Evolutionary conservation across 345 rosid genomes (phyloP), one percentile per base, ranked within the genome.

Genomic region (Boechera retrofracta): DNA sequence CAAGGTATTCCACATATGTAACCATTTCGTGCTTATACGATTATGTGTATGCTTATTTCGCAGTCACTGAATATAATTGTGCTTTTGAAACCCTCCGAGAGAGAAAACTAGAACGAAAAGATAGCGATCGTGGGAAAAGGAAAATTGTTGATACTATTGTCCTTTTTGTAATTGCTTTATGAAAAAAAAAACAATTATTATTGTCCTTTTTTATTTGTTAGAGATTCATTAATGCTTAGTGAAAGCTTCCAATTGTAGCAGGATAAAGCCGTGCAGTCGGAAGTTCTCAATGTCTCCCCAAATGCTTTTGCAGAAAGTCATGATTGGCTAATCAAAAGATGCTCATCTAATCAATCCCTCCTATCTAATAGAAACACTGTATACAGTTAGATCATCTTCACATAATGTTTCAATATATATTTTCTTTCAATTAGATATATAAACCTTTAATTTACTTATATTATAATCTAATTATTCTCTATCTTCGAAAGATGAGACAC

Each of bases 181-280:
- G 11, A 9, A 63, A 41, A 24, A 61, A 12, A 6, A 3, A 24
- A 28, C 10, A 39, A 39, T 7, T 4, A 24, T 64, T 42, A 64
- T 28, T 44, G 53, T 44, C 68, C 38, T 44, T 15, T 12, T 24
- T 5, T 48, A 26, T 24, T 42, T 24, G n/a, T 31, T 28, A 26
- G 24, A 63, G 24, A 63, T 28, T 31, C 6, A 41, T 12, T 7
- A 64, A 64, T 64, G 38, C 13, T 44, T 28, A 64, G 53, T 15
- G 10, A 64, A 64, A 48, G 68, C 54, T 44, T 44, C 12, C 16
- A 10, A 64, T 1, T 28, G 68, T 3, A 64, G 38, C 53, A 64
- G 67, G 67, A 26, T 44, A 64, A 64, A 64, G 54, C 68, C 68
- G 68, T 64, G 68, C 68, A 64, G 68, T 44, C 54, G 68, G 68